Evolutionary conservation across 2,329 filamentous ascomycete genomes (phyloP).

Genomic region (Penicillium sp.): DNA sequence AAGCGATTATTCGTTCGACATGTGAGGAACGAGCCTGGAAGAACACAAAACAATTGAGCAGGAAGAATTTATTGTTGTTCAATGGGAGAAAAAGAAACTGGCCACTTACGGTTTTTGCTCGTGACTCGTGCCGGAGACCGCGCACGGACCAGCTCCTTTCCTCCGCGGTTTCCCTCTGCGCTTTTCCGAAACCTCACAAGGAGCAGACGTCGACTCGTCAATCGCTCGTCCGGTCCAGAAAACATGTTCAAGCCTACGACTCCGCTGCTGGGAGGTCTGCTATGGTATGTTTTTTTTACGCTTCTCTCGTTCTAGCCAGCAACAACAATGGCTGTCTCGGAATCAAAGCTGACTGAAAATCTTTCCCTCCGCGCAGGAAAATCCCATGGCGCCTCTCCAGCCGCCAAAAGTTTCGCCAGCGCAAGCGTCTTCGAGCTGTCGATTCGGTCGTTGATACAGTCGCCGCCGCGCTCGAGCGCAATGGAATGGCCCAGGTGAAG

Average conservation of each 20-base stretch:
- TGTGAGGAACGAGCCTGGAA: not conserved
- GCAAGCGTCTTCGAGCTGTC: slow-evolving; percentile 75
- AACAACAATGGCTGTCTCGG: slow-evolving; percentile 8
- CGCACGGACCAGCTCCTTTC: slow-evolving; percentile 13
- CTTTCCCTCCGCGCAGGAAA: slow-evolving; percentile 61
- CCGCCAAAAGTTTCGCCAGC: slow-evolving; percentile 85
- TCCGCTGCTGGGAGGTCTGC: slow-evolving; percentile 70
- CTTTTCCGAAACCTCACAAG: not conserved
- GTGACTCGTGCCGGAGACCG: slow-evolving; percentile 8
- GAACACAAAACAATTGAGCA: slow-evolving; percentile 16
- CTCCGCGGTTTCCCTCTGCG: slow-evolving; percentile 5
- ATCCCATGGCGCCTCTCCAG: slow-evolving; percentile 91
- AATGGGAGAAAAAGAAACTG: not conserved
- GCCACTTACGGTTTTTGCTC: slow-evolving; percentile 7
- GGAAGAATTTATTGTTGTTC: not conserved
- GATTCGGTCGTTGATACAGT: slow-evolving; percentile 83
- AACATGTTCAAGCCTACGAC: slow-evolving; percentile 82
- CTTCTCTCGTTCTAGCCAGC: not conserved
- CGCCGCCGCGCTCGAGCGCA: slow-evolving; percentile 70
- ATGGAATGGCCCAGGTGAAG: slow-evolving; percentile 66
- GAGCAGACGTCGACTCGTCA: not conserved
- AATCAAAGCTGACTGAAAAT: slow-evolving; percentile 12
- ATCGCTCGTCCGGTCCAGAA: not conserved
- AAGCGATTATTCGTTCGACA: not conserved
- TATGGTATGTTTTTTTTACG: slow-evolving; percentile 58